Evolutionary conservation across 2,329 filamentous ascomycete genomes (phyloP), one percentile per base, ranked within the genome.

Genomic region (Aspergillus sp.): DNA sequence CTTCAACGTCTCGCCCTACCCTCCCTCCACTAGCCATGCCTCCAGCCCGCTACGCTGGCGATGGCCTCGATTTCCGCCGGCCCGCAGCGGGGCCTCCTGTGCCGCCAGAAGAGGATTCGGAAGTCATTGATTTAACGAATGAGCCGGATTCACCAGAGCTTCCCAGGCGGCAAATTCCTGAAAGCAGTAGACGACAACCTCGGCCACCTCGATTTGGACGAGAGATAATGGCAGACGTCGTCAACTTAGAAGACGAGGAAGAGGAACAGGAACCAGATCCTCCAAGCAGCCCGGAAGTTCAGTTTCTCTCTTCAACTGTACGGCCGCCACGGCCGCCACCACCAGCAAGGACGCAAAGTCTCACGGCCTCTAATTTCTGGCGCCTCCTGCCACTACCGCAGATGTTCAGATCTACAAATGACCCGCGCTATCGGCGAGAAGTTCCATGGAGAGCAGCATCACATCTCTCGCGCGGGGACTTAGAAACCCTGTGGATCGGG

Each of bases 41-140:
- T 66, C 67, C 65, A 44, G 39, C 37, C 4, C 64, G 67, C 60
- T 81, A 71, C 62, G 68, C 75, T 14, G 80, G 83, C n/a, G 81
- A 85, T 72, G 83, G 83, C 4, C 73, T 79, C 45, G 84, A 86
- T 61, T 82, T 77, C 60, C 75, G 84, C 58, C 75, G 82, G 59
- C 84, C 84, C 1, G 70, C 76, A 15, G 75, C 77, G 71, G 27
- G 27, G 3, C 76, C 72, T 4, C 74, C 64, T n/a, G 57, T 68
- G n/a, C 53, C 64, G 21, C 66, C 64, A 12, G 59, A 57, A 11
- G 68, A 70, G 11, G 68, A 70, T 11, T 37, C 46, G 46, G 71
- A 76, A 50, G 70, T 79, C 8, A 80, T 82, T 35, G 78, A 82
- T 62, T 66, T 82, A 19, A 81, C 79, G 15, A 71, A 77, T 23